Evolutionary conservation across 768 basidiomycete species (phyloP), one percentile per base, ranked within the genome.

Genomic region (Panaeolus papilionaceus): DNA sequence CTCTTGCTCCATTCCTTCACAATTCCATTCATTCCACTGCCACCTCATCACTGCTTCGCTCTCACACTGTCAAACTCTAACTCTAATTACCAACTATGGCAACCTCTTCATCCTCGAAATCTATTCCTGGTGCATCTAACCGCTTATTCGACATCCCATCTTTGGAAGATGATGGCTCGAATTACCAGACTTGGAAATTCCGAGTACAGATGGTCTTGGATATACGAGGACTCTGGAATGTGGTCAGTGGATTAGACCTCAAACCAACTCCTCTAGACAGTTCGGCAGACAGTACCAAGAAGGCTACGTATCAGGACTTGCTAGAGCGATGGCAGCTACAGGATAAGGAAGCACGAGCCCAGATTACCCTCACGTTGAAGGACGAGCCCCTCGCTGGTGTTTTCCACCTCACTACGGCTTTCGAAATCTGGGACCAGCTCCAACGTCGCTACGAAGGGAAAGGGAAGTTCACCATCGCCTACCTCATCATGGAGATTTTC

Each of bases 321-420:
- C 12, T 14, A 23, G 38, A 54, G 8, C 26, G 58, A 14, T 70
- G 69, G 69, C 14, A 40, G 33, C 6, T 23, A 37, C 38, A 23
- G 6, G 69, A 72, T 45, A 66, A 61, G 12, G 71, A 72, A 33
- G 67, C 71, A 10, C 28, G 23, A 18, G 71, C 69, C 9, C 69
- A 70, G 44, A 69, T 72, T 6, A 66, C 51, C 38, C 66, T 72
- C n/a, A 70, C 69, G 26, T 62, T 72, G 40, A 70, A 70, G 65
- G 70, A 72, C 39, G 65, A 71, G 38, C 71, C 70, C 1, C 63
- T 72, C 0, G 71, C 61, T 61, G 70, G 71, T 39, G 63, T 72
- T n/a, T 26, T 72, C 7, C 71, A 69, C 61, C 61, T 62, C 28
- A 49, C 33, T 6, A 67, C 64, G 0, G 66, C 71, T 40, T 37